A percentile compares a stretch with the other conserved stretches of the same genome.
Evolutionary conservation across 805 yeast genomes (phyloP).

Genomic region (Dipodascopsis uninucleata): DNA sequence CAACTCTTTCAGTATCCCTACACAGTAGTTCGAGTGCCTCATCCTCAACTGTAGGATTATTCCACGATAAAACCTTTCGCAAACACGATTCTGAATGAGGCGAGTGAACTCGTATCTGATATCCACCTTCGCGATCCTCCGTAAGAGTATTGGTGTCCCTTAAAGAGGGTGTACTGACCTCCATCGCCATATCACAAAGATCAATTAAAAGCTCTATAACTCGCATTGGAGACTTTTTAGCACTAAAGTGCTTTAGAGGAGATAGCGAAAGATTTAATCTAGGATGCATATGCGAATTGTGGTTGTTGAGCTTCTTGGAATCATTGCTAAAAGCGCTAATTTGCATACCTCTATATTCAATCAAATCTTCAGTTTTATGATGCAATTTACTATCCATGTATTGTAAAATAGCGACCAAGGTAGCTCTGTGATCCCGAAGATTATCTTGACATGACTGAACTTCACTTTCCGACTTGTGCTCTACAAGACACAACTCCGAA

Average conservation of each 20-base stretch:
- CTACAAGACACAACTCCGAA: conserved; percentile 79
- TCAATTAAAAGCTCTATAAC: conserved; percentile 46
- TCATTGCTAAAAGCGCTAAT: too few relatives aligned
- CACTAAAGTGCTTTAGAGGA: conserved; percentile 13
- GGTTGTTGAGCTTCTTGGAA: conserved; percentile 13
- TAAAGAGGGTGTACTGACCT: conserved; percentile 68
- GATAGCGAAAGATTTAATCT: conserved; percentile 1
- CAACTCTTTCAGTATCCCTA: conserved; percentile 61
- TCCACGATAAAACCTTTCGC: conserved; percentile 36
- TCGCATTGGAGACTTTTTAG: conserved; percentile 21
- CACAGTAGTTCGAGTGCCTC: conserved; percentile 60
- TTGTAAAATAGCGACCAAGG: conserved; percentile 19
- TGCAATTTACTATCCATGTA: conserved; percentile 15
- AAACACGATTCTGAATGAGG: conserved; percentile 36
- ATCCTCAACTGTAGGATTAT: conserved; percentile 52
- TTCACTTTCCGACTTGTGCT: conserved; percentile 75
- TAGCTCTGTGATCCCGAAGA: conserved; percentile 61
- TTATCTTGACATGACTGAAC: conserved; percentile 73
- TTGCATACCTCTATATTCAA: conserved; percentile 22
- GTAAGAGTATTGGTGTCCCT: conserved; percentile 27
- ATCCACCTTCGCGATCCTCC: conserved; percentile 37
- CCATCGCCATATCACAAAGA: conserved; percentile 69
- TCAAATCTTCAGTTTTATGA: conserved; percentile 5
- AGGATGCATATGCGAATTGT: conserved; percentile 4
- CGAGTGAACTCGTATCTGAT: conserved; percentile 31